Percentiles rank a stretch among this genome's conserved stretches.
Evolutionary conservation across 2,329 filamentous ascomycete species (phyloP).

Genomic region (Cryphonectria parasitica): DNA sequence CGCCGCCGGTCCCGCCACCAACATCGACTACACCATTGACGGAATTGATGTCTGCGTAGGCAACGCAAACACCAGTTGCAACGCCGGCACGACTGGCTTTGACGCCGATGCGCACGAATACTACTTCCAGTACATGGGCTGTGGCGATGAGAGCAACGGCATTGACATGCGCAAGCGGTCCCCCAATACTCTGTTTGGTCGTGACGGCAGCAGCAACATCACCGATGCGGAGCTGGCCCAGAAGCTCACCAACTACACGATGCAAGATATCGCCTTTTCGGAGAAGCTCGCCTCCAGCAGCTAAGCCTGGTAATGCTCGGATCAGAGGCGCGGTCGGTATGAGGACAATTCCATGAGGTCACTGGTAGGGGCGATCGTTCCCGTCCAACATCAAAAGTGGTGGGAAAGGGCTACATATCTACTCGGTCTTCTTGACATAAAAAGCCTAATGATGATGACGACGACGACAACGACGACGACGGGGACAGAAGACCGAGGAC

Average conservation of each 20-base stretch:
- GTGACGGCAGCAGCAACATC: conserved; percentile 24
- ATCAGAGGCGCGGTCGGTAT: background rate
- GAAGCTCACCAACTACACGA: conserved; percentile 40
- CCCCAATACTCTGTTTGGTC: conserved; percentile 1
- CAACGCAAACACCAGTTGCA: conserved; percentile 52
- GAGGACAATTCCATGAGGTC: background rate
- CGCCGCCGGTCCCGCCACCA: conserved; percentile 39
- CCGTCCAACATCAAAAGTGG: background rate
- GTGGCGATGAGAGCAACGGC: conserved; percentile 42
- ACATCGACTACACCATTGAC: conserved; percentile 41
- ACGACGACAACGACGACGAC: background rate
- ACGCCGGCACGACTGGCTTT: conserved; percentile 52
- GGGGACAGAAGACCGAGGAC: background rate
- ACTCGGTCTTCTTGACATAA: background rate
- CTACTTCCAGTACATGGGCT: conserved; percentile 51
- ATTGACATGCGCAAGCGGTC: conserved; percentile 33
- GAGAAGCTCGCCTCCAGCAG: conserved; percentile 14
- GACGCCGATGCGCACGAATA: conserved; percentile 50
- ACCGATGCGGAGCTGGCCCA: conserved; percentile 45
- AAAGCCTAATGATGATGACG: background rate
- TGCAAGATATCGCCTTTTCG: conserved; percentile 24
- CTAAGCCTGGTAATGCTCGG: background rate
- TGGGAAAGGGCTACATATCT: background rate
- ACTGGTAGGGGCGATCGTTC: background rate
- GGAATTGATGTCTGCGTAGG: conserved; percentile 55